These are phyloP conservation scores for Daldinia caldariorum DNA, from an alignment of 495 filamentous ascomycete species.

Conservation along the genomic window DNA sequence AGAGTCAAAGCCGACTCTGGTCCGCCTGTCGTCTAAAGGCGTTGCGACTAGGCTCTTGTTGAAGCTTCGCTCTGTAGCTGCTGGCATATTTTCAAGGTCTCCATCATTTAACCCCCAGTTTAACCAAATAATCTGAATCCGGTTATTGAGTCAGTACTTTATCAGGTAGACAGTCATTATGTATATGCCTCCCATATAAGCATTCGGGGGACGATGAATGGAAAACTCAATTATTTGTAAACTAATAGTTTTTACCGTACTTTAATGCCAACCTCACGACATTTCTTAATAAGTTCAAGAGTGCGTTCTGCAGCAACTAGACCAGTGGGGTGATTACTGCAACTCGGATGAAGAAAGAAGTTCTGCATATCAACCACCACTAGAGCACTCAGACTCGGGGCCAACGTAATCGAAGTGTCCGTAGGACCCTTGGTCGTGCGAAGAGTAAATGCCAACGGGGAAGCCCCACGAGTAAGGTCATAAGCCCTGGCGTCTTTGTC, in stretches of 20 bases:
- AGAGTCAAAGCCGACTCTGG: conserved; percentile 58
- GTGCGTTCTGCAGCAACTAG: conserved; percentile 49
- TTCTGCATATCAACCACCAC: conserved; percentile 72
- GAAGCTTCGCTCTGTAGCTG: conserved; percentile 60
- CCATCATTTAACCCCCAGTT: conserved; percentile 68
- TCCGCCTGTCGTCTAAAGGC: conserved; percentile 7
- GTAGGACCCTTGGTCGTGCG: conserved; percentile 33
- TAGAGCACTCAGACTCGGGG: conserved; percentile 53
- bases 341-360: conserved; percentile 62
- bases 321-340: conserved; percentile 50
- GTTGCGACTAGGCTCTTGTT: conserved; percentile 49
- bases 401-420: conserved; percentile 31
- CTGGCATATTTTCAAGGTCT: conserved; percentile 62
- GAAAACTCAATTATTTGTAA: background rate
- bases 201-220: background rate
- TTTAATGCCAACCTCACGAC: conserved; percentile 58
- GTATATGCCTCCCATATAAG: background rate
- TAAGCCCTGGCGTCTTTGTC: conserved; percentile 26
- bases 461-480: conserved; percentile 36
- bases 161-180: conserved; percentile 5
- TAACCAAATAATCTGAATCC: conserved; percentile 62
- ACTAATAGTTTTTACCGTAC: conserved; percentile 25
- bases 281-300: conserved; percentile 47
- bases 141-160: conserved; percentile 11
- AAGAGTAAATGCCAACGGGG: conserved; percentile 26